Evolutionary conservation across 768 basidiomycete species (phyloP), one percentile per base, ranked within the genome.

Genomic region (Antrodiella citrinella): DNA sequence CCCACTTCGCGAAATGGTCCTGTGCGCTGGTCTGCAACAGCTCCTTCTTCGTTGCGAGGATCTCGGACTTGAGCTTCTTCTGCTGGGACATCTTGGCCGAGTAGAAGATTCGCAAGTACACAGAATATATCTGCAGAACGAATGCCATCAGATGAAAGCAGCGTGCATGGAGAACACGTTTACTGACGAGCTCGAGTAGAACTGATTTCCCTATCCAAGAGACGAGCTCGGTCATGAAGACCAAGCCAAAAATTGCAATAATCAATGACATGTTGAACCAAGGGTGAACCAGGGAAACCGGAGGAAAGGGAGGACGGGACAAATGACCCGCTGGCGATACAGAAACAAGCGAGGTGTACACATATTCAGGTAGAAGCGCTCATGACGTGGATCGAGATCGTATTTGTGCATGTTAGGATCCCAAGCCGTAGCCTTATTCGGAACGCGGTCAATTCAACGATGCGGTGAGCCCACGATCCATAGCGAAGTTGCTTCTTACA

Each of bases 1-100:
- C 95, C 95, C 96, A 98, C 69, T 92, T 97, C 18, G 93, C 91
- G 64, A 99, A 99, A 62, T 98, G 90, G 62, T 97, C 94, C 64
- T 98, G 96, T 15, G 92, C 88, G 59, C 89, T 92, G 26, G 93
- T 98, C 63, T 82, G 82, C 54, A 86, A 66, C 2, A 98, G 80
- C 63, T 97, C 91, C 21, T 86, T 75, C 68, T 94, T 94, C 30
- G 81, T 84, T 23, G 69, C 65, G 41, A 97, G 73, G 24, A 97
- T 79, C 49, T 93, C 84, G 5, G 77, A 69, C 67, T 95, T 92
- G 57, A 97, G 81, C 53, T 73, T 67, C 20, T 76, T 73, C 61
- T 94, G 89, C 52, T 77, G 72, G 41, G 74, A 59, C 12, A 76
- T 71, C 24, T 76, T 67, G 7, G 74, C 68, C 5, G 77, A 69